Percentiles rank a stretch among this genome's conserved stretches.
These are phyloP conservation scores for Plantago coronopus DNA, from an alignment of 305 asterid species.

Conservation along the genomic window DNA sequence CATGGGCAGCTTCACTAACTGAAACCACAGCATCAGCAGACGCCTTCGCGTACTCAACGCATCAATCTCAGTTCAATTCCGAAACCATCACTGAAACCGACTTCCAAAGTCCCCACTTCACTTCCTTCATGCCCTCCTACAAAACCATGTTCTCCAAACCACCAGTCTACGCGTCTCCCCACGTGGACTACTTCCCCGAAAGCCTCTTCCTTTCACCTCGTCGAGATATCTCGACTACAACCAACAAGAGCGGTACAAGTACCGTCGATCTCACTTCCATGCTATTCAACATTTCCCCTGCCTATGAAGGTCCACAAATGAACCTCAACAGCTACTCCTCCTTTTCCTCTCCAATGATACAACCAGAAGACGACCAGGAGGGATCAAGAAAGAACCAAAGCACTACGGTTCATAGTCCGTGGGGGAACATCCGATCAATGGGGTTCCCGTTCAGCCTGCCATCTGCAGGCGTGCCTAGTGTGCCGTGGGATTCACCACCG, in stretches of 20 bases:
- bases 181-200: slow-evolving; percentile 31
- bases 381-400: slow-evolving; percentile 29
- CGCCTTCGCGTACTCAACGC: slow-evolving; percentile 31
- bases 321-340: slow-evolving; percentile 33
- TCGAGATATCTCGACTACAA: slow-evolving; percentile 25
- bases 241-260: slow-evolving; percentile 20
- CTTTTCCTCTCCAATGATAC: slow-evolving; percentile 31
- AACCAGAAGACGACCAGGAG: slow-evolving; percentile 33
- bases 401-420: slow-evolving; percentile 22
- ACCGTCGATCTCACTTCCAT: slow-evolving; percentile 34
- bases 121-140: slow-evolving; percentile 25
- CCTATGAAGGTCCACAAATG: slow-evolving; percentile 35
- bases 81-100: slow-evolving; percentile 28
- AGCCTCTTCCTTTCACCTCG: slow-evolving; percentile 41
- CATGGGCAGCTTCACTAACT: slow-evolving; percentile 45
- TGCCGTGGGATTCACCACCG: slow-evolving; percentile 70
- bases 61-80: slow-evolving; percentile 35
- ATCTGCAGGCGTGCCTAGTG: slow-evolving; percentile 10
- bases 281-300: slow-evolving; percentile 35
- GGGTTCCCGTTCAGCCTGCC: slow-evolving; percentile 69
- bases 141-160: slow-evolving; percentile 21
- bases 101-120: slow-evolving; percentile 26
- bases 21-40: slow-evolving; percentile 41
- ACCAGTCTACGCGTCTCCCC: slow-evolving; percentile 22
- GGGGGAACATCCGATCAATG: slow-evolving; percentile 43